Evolutionary conservation across 2,329 filamentous ascomycete species (phyloP), one percentile per base, ranked within the genome.

Genomic region (Aspergillus nomiae): DNA sequence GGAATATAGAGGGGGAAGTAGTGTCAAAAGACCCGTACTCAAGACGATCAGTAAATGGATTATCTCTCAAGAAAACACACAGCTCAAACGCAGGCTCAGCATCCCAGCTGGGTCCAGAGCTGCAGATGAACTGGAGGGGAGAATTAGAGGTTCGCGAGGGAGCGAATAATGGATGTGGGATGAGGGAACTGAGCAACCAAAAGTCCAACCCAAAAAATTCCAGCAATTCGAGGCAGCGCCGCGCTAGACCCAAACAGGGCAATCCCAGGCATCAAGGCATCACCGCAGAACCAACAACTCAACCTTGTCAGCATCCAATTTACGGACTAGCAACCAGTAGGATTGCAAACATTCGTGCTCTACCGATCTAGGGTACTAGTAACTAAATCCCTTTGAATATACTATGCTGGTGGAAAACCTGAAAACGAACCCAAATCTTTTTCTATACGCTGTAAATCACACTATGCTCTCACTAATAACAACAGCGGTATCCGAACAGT

Each of bases 401-500:
- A 41, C 3, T n/a, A n/a, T 8, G 38, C 38, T 7, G 38, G 38
- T 41, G 38, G 9, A 41, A 41, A n/a, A 10, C 3, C 9, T 41
- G 16, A 41, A n/a, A 41, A n/a, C 9, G 7, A 41, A 19, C 19
- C 8, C 8, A 16, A 41, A 41, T 41, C 16, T 60, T 64, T 51
- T 53, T 55, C 51, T 55, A 55, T 36, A 21, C 51, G 12, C n/a
- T 38, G 10, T 21, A 38, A 55, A 60, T n/a, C 38, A 41, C 59
- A 58, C 53, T 56, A 68, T 57, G 45, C 56, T 62, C 24, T 54
- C 55, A 51, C 24, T 50, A 65, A 60, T 67, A 72, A 67, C 67
- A 70, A 7, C 61, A 69, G 63, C 65, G 68, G 65, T 73, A 72
- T 72, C 68, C 69, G 64, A 68, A 68, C 64, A 68, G 63, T 66